A percentile compares a stretch with the other conserved stretches of the same genome.
phyloP scores from a whole-genome alignment of 805 yeast genomes.

The Kazachstania bromeliacearum region DNA sequence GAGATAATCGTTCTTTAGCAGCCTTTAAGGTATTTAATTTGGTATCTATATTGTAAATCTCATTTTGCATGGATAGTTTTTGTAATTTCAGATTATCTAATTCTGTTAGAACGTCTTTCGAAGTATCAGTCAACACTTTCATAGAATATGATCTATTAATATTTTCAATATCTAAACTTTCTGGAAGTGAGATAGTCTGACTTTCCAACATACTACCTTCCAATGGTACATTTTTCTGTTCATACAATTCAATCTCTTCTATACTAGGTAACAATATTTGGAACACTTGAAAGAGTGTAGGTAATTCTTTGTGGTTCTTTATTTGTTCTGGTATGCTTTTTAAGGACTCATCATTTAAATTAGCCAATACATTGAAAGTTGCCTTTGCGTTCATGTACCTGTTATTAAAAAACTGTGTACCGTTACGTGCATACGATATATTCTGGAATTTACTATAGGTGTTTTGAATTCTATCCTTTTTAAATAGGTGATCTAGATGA shows the following conservation, averaged over 20 bases:
- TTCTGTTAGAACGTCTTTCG: conserved; percentile 34
- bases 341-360: conserved; percentile 53
- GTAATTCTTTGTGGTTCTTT: conserved; percentile 25
- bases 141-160: conserved; percentile 29
- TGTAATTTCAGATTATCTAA: conserved; percentile 50
- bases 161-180: conserved; percentile 3
- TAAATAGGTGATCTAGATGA: background rate
- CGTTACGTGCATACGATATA: conserved; percentile 25
- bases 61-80: conserved; percentile 54
- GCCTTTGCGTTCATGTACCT: conserved; percentile 30
- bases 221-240: background rate
- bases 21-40: conserved; percentile 40
- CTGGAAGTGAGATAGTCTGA: background rate
- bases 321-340: conserved; percentile 29
- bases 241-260: conserved; percentile 15
- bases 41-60: conserved; percentile 51
- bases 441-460: conserved; percentile 12
- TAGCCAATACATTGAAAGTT: conserved; percentile 40
- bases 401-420: conserved; percentile 32
- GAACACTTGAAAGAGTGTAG: conserved; percentile 63
- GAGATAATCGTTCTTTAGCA: conserved; percentile 40
- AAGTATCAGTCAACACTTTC: conserved; percentile 31
- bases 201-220: conserved; percentile 1
- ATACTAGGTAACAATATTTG: conserved; percentile 44
- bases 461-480: background rate